Conservation (phyloP, 2,329 filamentous ascomycete genomes). For the Anthostomella pinea region DNA sequence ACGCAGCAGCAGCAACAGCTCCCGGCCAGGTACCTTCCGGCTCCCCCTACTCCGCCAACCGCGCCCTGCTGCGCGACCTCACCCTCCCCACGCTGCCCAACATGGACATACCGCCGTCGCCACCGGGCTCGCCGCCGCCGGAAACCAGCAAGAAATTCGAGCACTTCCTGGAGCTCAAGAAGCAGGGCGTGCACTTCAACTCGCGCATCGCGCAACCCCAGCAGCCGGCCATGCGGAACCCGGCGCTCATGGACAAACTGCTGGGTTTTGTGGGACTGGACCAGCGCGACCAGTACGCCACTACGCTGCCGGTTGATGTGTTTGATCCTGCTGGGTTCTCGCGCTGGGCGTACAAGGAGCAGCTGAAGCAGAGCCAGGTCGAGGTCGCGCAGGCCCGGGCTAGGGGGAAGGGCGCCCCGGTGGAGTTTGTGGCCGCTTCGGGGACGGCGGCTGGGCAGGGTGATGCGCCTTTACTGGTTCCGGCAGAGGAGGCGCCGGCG, state of each 20-base stretch:
- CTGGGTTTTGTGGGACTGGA: conserved; percentile 62
- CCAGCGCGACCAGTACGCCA: conserved; percentile 61
- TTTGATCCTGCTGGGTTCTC: conserved; percentile 60
- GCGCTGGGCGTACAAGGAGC: conserved; percentile 49
- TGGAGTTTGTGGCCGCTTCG: conserved; percentile 49
- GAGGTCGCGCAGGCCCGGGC: conserved; percentile 44
- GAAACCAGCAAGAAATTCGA: conserved; percentile 64
- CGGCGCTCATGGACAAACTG: conserved; percentile 68
- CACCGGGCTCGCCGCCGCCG: conserved; percentile 57
- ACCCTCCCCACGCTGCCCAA: conserved; percentile 71
- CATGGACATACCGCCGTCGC: conserved; percentile 72
- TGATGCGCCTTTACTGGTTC: too few species aligned
- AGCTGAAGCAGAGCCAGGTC: conserved; percentile 48
- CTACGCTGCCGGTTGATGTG: conserved; percentile 52
- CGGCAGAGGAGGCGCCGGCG: conserved; percentile 21
- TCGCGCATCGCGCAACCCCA: conserved; percentile 65
- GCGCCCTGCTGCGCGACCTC: conserved; percentile 64
- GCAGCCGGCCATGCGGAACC: conserved; percentile 67
- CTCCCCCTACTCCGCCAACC: conserved; percentile 68
- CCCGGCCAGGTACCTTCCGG: conserved; percentile 31
- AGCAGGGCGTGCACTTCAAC: conserved; percentile 75
- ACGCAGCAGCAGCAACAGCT: conserved; percentile 8
- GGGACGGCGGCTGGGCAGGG: conserved; percentile 27
- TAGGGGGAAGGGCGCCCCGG: conserved; percentile 39
- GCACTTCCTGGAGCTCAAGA: conserved; percentile 74